A percentile compares a stretch with the other conserved stretches of the same genome.
These are phyloP conservation scores for Stereum hirsutum DNA, from an alignment of 1,284 basidiomycete genomes.

Conservation along the genomic window DNA sequence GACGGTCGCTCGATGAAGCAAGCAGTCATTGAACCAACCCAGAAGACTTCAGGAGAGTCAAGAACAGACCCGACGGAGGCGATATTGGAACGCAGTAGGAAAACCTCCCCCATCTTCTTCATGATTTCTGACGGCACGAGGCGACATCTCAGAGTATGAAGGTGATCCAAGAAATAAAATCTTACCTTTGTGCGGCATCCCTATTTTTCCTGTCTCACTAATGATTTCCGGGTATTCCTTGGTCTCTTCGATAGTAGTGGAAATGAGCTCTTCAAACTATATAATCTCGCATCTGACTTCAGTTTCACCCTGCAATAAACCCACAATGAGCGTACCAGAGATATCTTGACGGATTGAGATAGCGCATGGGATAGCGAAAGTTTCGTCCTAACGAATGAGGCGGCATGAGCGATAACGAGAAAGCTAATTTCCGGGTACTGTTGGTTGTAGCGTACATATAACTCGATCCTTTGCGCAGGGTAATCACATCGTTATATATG, in stretches of 20 bases:
- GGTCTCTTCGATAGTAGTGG: conserved; percentile 91
- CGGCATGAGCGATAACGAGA: not conserved
- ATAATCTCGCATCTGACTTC: too few relatives aligned
- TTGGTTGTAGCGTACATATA: conserved; percentile 94
- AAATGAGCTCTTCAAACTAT: conserved; percentile 88
- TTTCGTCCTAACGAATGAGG: conserved; percentile 67
- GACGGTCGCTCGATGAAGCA: not conserved
- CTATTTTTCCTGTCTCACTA: conserved; percentile 91
- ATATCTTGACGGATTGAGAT: conserved; percentile 95
- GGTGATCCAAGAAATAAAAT: conserved; percentile 2
- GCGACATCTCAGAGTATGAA: not conserved
- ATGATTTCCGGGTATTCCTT: conserved; percentile 94
- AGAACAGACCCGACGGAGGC: conserved; percentile 93
- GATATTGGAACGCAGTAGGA: conserved; percentile 91
- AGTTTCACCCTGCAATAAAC: not conserved
- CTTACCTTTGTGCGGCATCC: conserved; percentile 71
- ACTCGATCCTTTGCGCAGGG: conserved; percentile 86
- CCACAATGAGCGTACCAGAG: conserved; percentile 42
- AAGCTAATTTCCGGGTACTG: too few relatives aligned
- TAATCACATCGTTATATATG: conserved; percentile 98
- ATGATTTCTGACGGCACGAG: conserved; percentile 88
- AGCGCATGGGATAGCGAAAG: conserved; percentile 91
- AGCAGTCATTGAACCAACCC: conserved; percentile 42
- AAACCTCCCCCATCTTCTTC: conserved; percentile 94
- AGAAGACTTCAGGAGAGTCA: conserved; percentile 93